These are phyloP conservation scores for Akanthomyces lecanii DNA, from an alignment of 2,329 filamentous ascomycete genomes.

Conservation along the genomic window DNA sequence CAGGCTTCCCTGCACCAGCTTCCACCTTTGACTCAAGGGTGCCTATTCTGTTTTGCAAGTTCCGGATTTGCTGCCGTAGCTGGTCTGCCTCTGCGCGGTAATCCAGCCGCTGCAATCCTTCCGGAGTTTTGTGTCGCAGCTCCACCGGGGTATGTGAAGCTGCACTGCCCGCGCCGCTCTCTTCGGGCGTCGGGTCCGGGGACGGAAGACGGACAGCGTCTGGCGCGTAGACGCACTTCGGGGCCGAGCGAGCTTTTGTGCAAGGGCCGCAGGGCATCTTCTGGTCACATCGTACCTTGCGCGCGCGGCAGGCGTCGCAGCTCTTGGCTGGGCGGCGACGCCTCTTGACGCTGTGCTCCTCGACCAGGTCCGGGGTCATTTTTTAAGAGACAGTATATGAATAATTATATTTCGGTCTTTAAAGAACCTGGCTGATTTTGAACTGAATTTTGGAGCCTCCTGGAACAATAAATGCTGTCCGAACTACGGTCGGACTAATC, in stretches of 20 bases:
- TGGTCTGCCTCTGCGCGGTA: background rate
- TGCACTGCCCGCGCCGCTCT: background rate
- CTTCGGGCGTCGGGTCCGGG: constrained; percentile 1
- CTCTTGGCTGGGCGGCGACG: constrained; percentile 16
- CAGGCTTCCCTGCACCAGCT: background rate
- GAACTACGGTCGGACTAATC: background rate
- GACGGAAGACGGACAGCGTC: background rate
- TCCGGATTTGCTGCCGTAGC: background rate
- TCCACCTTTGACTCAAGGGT: background rate
- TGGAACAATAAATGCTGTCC: background rate
- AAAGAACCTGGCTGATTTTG: background rate
- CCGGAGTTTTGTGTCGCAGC: background rate
- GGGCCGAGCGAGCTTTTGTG: constrained; percentile 1
- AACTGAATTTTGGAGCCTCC: background rate
- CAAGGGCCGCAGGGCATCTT: constrained; percentile 7
- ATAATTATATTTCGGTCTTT: background rate
- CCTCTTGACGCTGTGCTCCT: background rate
- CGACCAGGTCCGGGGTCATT: background rate
- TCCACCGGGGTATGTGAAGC: background rate
- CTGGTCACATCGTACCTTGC: constrained; percentile 15
- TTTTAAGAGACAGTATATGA: background rate
- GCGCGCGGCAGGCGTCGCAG: constrained; percentile 11
- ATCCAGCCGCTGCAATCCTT: background rate
- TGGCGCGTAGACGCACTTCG: constrained; percentile 9
- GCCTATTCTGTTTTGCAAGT: background rate